Evolutionary conservation across 768 basidiomycete species (phyloP).

Genomic region (Trametes cubensis): DNA sequence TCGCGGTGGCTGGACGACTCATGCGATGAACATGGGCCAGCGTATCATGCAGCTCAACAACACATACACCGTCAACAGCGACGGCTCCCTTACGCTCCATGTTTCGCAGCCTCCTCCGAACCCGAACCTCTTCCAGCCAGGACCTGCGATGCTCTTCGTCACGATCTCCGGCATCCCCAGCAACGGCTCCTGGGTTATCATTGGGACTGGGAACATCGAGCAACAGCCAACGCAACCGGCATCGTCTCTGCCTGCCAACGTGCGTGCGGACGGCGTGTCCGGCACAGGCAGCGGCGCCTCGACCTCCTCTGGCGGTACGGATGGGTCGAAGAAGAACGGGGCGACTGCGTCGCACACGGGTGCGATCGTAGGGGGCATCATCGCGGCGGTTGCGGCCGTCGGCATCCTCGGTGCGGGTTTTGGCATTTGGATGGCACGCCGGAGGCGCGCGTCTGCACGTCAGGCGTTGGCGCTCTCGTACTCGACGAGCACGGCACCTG

Average conservation of each 20-base stretch:
- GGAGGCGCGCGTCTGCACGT: conserved; percentile 47
- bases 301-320: conserved; percentile 14
- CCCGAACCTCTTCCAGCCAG: conserved; percentile 85
- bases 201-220: conserved; percentile 79
- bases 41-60: conserved; percentile 80
- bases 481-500: conserved; percentile 41
- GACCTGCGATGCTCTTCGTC: conserved; percentile 83
- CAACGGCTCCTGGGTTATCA: conserved; percentile 72
- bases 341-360: conserved; percentile 42
- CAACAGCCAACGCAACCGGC: conserved; percentile 56
- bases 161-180: conserved; percentile 84
- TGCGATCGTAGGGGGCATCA: conserved; percentile 51
- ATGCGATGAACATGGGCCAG: conserved; percentile 89
- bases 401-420: conserved; percentile 54
- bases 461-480: conserved; percentile 39
- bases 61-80: conserved; percentile 79
- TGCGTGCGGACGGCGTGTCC: conserved; percentile 41
- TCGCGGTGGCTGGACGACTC: conserved; percentile 85
- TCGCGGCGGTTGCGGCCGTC: conserved; percentile 55
- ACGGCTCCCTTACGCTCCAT: conserved; percentile 78
- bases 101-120: conserved; percentile 84
- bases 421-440: conserved; percentile 54
- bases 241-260: conserved; percentile 51
- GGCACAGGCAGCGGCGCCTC: conserved; percentile 44
- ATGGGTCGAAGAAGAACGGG: conserved; percentile 8